Evolutionary conservation across 768 basidiomycete species (phyloP), one percentile per base, ranked within the genome.

Genomic region (Neoboletus magnificus): DNA sequence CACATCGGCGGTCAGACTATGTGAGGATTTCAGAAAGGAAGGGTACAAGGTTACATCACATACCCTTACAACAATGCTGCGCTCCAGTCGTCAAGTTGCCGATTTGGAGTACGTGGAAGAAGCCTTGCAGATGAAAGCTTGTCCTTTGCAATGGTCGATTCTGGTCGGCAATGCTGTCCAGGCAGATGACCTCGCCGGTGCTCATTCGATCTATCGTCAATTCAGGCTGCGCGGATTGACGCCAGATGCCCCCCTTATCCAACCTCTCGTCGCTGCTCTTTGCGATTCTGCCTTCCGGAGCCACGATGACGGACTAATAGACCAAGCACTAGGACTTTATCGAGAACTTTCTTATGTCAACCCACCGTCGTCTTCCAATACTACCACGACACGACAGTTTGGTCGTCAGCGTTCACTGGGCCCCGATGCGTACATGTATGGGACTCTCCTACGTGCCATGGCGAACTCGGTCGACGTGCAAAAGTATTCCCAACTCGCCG

Each of bases 321-420:
- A 84, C 58, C 70, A 66, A 40, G 87, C 87, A 4, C 68, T 90
- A 6, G 62, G 63, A 10, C 66, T 89, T 1, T 86, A 85, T 61
- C 64, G 63, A 16, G 81, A 83, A 40, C 73, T 85, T 29, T 68
- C 73, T 6, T 64, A 56, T 33, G 66, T 68, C n/a, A 62, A 62
- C 30, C 73, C 74, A 3, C 59, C 66, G 15, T 56, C 66, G 1
- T 48, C 60, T 22, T 45, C 68, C 33, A 55, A 48, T 35, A 20
- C 45, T 29, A 43, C n/a, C 20, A 40, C 56, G 13, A 49, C 56
- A 20, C 59, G 57, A 29, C 49, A 56, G 11, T 66, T 67, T 40
- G 67, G 62, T 52, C 66, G 62, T 51, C 68, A 61, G 15, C 78
- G 74, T 54, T 72, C 78, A 5, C 47, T 50, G 5, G 79, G 80